phyloP scores from a whole-genome alignment of 1,284 basidiomycete species.

The Clitocybe nebularis region DNA sequence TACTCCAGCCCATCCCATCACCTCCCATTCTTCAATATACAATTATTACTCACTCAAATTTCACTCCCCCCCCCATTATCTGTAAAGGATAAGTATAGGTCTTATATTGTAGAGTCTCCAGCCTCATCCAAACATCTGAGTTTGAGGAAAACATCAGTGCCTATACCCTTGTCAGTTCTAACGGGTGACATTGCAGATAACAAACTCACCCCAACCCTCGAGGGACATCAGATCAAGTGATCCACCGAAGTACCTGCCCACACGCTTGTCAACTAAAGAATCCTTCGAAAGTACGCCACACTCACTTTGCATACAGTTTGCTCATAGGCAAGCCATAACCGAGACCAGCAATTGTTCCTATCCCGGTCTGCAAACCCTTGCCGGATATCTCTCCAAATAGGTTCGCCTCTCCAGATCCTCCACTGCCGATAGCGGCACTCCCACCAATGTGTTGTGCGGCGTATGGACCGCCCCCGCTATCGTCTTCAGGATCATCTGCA shows the following conservation, averaged over 20 bases:
- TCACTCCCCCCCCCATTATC: no score
- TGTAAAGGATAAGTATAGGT: slow-evolving; percentile 1
- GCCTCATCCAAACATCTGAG: slow-evolving; percentile 69
- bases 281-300: slow-evolving; percentile 2
- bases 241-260: slow-evolving; percentile 69
- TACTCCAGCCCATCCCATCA: no score
- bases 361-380: slow-evolving; percentile 67
- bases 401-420: slow-evolving; percentile 47
- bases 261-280: neutral
- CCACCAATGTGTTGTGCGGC: slow-evolving; percentile 71
- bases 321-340: slow-evolving; percentile 89
- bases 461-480: slow-evolving; percentile 60
- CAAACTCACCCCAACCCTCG: slow-evolving; percentile 73
- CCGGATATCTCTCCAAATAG: slow-evolving; percentile 74
- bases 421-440: slow-evolving; percentile 54
- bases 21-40: no score
- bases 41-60: no score
- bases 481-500: slow-evolving; percentile 32
- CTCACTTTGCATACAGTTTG: slow-evolving; percentile 68
- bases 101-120: slow-evolving; percentile 47
- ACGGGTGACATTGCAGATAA: slow-evolving; percentile 5
- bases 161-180: slow-evolving; percentile 26
- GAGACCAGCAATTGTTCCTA: slow-evolving; percentile 76
- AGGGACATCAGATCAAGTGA: slow-evolving; percentile 73
- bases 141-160: slow-evolving; percentile 75